phyloP scores from a whole-genome alignment of 257 asterid species.

The Solanum neorickii region DNA sequence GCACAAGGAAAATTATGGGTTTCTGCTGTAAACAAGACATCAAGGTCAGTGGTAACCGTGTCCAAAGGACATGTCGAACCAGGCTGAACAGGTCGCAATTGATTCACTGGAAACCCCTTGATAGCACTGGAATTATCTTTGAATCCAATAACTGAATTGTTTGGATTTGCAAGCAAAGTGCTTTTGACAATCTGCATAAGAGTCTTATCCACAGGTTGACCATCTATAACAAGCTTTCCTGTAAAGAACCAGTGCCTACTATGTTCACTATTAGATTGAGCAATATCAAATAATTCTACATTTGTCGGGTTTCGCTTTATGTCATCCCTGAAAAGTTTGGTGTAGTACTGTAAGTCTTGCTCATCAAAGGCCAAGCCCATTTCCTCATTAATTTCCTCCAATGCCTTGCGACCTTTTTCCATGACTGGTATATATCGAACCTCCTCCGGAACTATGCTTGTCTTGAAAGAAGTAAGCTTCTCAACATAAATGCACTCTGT shows the following conservation, averaged over 20 bases:
- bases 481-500: conserved; percentile 65
- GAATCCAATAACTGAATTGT: conserved; percentile 88
- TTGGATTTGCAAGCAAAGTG: conserved; percentile 77
- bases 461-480: conserved; percentile 73
- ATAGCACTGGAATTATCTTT: conserved; percentile 97
- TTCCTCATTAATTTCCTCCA: conserved; percentile 71
- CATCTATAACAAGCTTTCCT: conserved; percentile 76
- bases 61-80: conserved; percentile 66
- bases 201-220: conserved; percentile 51
- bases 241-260: conserved; percentile 97
- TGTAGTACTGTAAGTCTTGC: conserved; percentile 84
- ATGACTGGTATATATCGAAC: conserved; percentile 66
- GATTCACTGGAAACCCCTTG: conserved; percentile 66
- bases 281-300: conserved; percentile 87
- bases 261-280: conserved; percentile 96
- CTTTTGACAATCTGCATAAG: conserved; percentile 90
- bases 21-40: conserved; percentile 87
- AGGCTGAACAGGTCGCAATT: conserved; percentile 53
- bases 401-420: conserved; percentile 82
- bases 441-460: conserved; percentile 56
- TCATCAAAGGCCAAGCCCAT: conserved; percentile 98
- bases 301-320: conserved; percentile 78
- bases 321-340: conserved; percentile 75
- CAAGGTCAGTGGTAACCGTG: conserved; percentile 30
- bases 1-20: conserved; percentile 99